Conservation (phyloP, 108 stramenopile genomes). For the Nannochloropsis salina region DNA sequence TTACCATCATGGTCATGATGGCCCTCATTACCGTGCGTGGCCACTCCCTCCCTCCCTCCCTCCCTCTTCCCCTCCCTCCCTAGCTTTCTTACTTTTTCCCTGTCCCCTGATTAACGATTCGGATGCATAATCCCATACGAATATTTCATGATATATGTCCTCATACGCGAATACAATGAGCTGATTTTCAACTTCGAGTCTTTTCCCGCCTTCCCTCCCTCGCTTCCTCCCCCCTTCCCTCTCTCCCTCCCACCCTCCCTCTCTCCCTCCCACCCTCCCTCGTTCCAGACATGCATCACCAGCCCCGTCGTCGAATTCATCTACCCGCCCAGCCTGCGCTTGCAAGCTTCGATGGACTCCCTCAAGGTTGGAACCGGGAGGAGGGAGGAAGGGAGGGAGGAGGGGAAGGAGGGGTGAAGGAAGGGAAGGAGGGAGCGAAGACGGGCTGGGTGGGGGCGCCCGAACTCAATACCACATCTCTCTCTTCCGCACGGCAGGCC, state of each 20-base stretch:
- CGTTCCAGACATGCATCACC: background rate
- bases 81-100: background rate
- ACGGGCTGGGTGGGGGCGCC: too few species aligned
- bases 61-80: background rate
- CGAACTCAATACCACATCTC: too few species aligned
- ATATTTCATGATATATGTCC: too few species aligned
- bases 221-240: background rate
- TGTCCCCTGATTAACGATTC: too few species aligned
- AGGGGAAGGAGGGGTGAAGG: background rate
- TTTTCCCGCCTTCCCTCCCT: too few species aligned
- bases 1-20: conserved; percentile 38
- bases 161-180: too few species aligned
- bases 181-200: too few species aligned
- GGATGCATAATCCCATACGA: too few species aligned
- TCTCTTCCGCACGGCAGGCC: background rate
- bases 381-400: background rate
- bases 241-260: background rate
- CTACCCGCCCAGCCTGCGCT: conserved; percentile 22
- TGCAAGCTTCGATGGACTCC: background rate
- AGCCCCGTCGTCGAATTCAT: conserved; percentile 31
- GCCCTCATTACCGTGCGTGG: conserved; percentile 18
- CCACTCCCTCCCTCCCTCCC: background rate
- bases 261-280: conserved; percentile 12
- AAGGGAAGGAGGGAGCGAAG: background rate
- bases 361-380: background rate